These are phyloP conservation scores for Senna tora DNA, from an alignment of 306 rosid species.

Conservation along the genomic window DNA sequence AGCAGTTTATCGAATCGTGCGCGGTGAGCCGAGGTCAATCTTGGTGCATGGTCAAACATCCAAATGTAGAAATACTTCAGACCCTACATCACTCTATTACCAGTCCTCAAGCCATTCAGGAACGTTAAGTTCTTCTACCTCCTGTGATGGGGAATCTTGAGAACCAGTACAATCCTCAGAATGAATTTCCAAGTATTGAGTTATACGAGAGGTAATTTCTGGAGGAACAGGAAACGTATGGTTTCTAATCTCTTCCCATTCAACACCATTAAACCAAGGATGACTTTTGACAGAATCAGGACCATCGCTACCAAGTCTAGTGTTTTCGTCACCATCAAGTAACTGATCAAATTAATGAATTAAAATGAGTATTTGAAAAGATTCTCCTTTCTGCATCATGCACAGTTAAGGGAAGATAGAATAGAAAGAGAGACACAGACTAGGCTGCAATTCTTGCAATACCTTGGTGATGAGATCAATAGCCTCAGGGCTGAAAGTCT, in stretches of 20 bases:
- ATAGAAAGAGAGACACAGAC: not conserved
- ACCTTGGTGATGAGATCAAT: conserved; percentile 92
- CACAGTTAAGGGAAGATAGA: not conserved
- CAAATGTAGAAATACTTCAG: conserved; percentile 39
- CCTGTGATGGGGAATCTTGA: conserved; percentile 51
- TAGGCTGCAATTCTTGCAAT: conserved; percentile 22
- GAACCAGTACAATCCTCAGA: conserved; percentile 57
- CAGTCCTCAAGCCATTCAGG: conserved; percentile 95
- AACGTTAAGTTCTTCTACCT: conserved; percentile 57
- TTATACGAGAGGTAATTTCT: conserved; percentile 66
- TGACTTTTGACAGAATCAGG: conserved; percentile 67
- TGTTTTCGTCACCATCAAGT: conserved; percentile 84
- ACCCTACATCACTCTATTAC: conserved; percentile 50
- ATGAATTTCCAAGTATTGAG: conserved; percentile 66
- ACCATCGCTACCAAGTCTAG: conserved; percentile 84
- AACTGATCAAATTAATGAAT: conserved; percentile 57
- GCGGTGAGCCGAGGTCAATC: conserved; percentile 31
- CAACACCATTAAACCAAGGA: conserved; percentile 84
- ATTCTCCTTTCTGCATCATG: conserved; percentile 8
- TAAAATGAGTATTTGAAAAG: conserved; percentile 36
- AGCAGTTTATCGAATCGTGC: conserved; percentile 35
- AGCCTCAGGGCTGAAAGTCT: conserved; percentile 78
- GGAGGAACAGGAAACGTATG: conserved; percentile 65
- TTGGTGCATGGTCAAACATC: conserved; percentile 34
- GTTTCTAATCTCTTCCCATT: conserved; percentile 71